Percentiles rank a stretch among this genome's conserved stretches.
These are phyloP conservation scores for Tetrastigma voinierianum DNA, from an alignment of 164 flowering plant genomes.

Conservation along the genomic window DNA sequence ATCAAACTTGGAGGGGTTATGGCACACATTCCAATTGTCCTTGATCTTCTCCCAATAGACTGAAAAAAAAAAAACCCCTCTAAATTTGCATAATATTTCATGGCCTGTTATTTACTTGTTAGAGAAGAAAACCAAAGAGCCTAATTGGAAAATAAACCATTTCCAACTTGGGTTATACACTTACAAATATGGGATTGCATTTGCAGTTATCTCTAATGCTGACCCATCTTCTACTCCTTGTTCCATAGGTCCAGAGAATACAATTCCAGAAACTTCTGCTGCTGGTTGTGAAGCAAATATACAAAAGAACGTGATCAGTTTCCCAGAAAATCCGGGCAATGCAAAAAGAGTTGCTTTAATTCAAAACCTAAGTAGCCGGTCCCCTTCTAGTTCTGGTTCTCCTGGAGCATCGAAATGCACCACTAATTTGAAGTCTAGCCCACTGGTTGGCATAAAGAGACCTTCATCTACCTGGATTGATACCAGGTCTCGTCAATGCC, in stretches of 20 bases:
- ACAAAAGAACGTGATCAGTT: slow-evolving; percentile 22
- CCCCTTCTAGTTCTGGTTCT: slow-evolving; percentile 22
- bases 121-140: no score
- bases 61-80: no score
- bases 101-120: no score
- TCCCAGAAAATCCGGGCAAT: slow-evolving; percentile 26
- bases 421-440: slow-evolving; percentile 24
- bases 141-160: no score
- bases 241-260: slow-evolving; percentile 25
- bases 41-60: no score
- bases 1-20: no score
- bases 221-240: not conserved
- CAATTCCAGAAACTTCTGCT: slow-evolving; percentile 19
- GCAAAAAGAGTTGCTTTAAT: slow-evolving; percentile 16
- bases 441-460: slow-evolving; percentile 50
- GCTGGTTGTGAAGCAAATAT: slow-evolving; percentile 17
- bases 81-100: no score
- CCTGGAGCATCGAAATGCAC: slow-evolving; percentile 26
- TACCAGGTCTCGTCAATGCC: slow-evolving; percentile 61
- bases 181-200: no score
- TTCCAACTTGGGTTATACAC: no score
- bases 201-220: not conserved
- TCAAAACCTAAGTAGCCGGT: slow-evolving; percentile 22
- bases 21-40: no score
- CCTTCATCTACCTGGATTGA: slow-evolving; percentile 71